These are phyloP conservation scores for Paxillus involutus DNA, from an alignment of 768 basidiomycete genomes.

Conservation along the genomic window DNA sequence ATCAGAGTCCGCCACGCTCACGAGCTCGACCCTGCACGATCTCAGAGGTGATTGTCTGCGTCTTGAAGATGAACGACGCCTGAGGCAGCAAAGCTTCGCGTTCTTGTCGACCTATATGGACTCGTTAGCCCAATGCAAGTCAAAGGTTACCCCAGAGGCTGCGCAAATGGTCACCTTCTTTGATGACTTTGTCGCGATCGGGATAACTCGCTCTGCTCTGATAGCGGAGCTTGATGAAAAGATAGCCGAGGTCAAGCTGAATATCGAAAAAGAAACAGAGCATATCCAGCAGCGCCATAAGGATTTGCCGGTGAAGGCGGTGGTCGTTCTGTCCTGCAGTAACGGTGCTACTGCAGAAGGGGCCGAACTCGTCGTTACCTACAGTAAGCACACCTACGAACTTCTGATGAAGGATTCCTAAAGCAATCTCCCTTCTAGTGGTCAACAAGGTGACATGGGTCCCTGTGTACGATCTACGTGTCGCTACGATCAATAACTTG, in stretches of 20 bases:
- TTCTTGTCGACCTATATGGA: slow-evolving; percentile 29
- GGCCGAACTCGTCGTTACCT: slow-evolving; percentile 17
- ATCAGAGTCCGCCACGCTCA: neutral
- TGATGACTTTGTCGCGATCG: slow-evolving; percentile 23
- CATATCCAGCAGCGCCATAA: neutral
- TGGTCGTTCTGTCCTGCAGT: slow-evolving; percentile 8
- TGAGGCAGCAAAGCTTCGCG: slow-evolving; percentile 18
- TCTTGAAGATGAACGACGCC: slow-evolving; percentile 16
- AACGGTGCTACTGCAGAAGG: slow-evolving; percentile 1
- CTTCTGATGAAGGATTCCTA: neutral
- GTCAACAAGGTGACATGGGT: slow-evolving; percentile 18
- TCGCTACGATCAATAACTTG: slow-evolving; percentile 5
- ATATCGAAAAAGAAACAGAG: slow-evolving; percentile 12
- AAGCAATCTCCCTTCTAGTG: slow-evolving; percentile 1
- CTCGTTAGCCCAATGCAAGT: slow-evolving; percentile 25
- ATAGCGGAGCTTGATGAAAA: slow-evolving; percentile 18
- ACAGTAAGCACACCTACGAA: slow-evolving; percentile 8
- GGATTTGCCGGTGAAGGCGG: slow-evolving; percentile 2
- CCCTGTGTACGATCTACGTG: slow-evolving; percentile 18
- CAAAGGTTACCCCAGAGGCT: slow-evolving; percentile 3
- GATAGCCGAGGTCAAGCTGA: slow-evolving; percentile 4
- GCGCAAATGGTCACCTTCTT: slow-evolving; percentile 19
- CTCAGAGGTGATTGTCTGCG: slow-evolving; percentile 10
- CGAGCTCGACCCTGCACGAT: slow-evolving; percentile 5
- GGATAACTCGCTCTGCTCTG: slow-evolving; percentile 11